These are phyloP conservation scores for Pseudoneurospora amorphoporcata DNA, from an alignment of 495 filamentous ascomycete genomes.

Conservation along the genomic window DNA sequence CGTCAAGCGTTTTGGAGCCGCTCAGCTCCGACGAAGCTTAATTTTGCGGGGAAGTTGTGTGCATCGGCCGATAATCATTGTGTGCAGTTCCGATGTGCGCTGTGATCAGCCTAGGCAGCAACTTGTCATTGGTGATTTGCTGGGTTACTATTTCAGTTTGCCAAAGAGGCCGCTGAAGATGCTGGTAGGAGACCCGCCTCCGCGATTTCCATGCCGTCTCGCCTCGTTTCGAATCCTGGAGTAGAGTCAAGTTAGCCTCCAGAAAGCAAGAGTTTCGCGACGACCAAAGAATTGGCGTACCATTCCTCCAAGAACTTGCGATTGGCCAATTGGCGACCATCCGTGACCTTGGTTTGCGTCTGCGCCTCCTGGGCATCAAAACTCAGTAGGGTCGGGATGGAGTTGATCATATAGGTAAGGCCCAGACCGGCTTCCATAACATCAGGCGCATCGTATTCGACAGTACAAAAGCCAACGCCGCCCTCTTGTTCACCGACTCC, in stretches of 20 bases:
- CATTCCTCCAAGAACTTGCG: conserved; percentile 43
- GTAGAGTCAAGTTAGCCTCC: neutral
- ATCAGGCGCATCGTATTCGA: conserved; percentile 54
- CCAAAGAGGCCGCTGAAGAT: conserved; percentile 38
- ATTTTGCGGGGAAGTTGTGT: neutral
- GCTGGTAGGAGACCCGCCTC: conserved; percentile 29
- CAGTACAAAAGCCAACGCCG: conserved; percentile 48
- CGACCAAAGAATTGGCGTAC: neutral
- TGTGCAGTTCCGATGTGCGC: neutral
- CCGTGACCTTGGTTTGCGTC: conserved; percentile 41
- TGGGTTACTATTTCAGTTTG: conserved; percentile 4
- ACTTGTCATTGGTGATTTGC: neutral
- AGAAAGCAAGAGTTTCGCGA: neutral
- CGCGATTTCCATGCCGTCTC: conserved; percentile 35
- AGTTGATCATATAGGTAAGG: conserved; percentile 50
- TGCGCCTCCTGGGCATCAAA: conserved; percentile 55
- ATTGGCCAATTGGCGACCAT: conserved; percentile 44
- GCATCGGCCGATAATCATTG: neutral
- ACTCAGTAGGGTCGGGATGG: conserved; percentile 55
- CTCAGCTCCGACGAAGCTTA: neutral
- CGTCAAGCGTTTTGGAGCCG: neutral
- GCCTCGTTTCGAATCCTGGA: conserved; percentile 48
- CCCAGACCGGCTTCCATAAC: conserved; percentile 43
- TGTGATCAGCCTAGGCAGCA: neutral
- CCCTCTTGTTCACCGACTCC: conserved; percentile 49